phyloP scores from a whole-genome alignment of 176 grass and related monocot genomes.

The Oryza meyeriana region DNA sequence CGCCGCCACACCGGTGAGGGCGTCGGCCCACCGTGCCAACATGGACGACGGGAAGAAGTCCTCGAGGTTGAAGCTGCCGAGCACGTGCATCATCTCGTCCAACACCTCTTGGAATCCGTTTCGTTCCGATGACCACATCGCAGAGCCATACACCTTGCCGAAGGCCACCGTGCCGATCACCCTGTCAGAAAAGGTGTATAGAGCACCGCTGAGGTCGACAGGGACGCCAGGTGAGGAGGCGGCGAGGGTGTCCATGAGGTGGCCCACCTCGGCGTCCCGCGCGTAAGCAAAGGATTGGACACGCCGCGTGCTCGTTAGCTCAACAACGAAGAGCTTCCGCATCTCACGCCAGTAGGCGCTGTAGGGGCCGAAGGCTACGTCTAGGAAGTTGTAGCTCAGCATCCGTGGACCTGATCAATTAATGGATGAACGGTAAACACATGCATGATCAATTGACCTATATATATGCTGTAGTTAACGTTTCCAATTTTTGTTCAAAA shows the following conservation, averaged over 20 bases:
- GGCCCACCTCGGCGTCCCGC: slow-evolving; percentile 31
- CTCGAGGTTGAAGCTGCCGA: slow-evolving; percentile 49
- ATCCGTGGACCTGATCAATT: slow-evolving; percentile 21
- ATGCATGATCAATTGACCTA: too few relatives aligned
- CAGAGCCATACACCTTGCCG: slow-evolving; percentile 48
- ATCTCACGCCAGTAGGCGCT: slow-evolving; percentile 47
- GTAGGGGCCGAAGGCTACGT: slow-evolving; percentile 57
- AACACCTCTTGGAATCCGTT: slow-evolving; percentile 38
- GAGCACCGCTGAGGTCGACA: slow-evolving; percentile 38
- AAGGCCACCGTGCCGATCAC: slow-evolving; percentile 61
- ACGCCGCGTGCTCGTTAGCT: slow-evolving; percentile 39
- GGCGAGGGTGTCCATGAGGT: slow-evolving; percentile 27
- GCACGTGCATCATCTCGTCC: slow-evolving; percentile 33
- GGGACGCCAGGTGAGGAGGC: neutral
- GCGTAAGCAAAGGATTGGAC: slow-evolving; percentile 51
- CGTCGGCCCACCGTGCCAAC: slow-evolving; percentile 16
- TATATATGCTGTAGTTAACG: too few relatives aligned
- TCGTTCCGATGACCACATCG: slow-evolving; percentile 25
- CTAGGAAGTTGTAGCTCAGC: slow-evolving; percentile 46
- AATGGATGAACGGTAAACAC: too few relatives aligned
- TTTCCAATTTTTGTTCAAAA: too few relatives aligned
- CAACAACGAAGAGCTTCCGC: slow-evolving; percentile 41
- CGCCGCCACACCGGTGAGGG: neutral
- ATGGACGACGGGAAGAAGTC: slow-evolving; percentile 48
- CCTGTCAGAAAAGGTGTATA: slow-evolving; percentile 38